These are phyloP conservation scores for Phytophthora macrochlamydospora DNA, from an alignment of 352 stramenopile genomes.

Conservation along the genomic window DNA sequence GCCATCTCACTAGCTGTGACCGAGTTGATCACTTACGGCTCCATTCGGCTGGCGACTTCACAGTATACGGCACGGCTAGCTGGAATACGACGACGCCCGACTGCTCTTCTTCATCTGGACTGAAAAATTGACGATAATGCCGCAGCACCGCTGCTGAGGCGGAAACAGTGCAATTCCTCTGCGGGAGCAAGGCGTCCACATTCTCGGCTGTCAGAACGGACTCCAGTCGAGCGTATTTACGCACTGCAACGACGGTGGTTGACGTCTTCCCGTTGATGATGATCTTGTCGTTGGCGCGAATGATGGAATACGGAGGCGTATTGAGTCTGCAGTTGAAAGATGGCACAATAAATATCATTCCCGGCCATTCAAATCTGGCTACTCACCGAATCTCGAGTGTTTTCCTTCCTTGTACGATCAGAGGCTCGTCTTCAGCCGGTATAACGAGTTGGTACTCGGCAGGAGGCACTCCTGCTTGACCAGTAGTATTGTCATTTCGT, in stretches of 20 bases:
- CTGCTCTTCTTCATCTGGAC: slow-evolving; percentile 52
- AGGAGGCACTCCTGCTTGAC: slow-evolving; percentile 26
- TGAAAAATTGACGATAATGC: slow-evolving; percentile 71
- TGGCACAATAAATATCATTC: neutral
- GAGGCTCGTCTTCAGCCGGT: slow-evolving; percentile 38
- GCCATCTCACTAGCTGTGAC: slow-evolving; percentile 1
- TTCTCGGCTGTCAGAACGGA: slow-evolving; percentile 62
- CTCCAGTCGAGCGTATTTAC: slow-evolving; percentile 66
- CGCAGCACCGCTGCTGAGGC: slow-evolving; percentile 35
- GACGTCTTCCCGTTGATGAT: slow-evolving; percentile 58
- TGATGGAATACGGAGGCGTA: slow-evolving; percentile 70
- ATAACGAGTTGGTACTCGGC: slow-evolving; percentile 69
- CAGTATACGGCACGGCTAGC: slow-evolving; percentile 29
- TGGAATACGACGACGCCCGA: slow-evolving; percentile 70
- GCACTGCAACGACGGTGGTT: slow-evolving; percentile 49
- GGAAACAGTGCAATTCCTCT: slow-evolving; percentile 26
- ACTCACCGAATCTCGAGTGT: slow-evolving; percentile 68
- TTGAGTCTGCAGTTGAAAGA: slow-evolving; percentile 44
- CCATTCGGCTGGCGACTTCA: slow-evolving; percentile 55
- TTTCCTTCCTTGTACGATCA: slow-evolving; percentile 58
- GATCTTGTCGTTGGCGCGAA: slow-evolving; percentile 68
- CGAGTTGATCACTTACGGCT: slow-evolving; percentile 33
- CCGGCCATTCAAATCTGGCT: neutral
- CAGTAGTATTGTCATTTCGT: neutral
- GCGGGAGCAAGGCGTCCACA: slow-evolving; percentile 50